A percentile compares a stretch with the other conserved stretches of the same genome.
phyloP scores from a whole-genome alignment of 2,329 filamentous ascomycete species.

The Penicillium brasilianum region DNA sequence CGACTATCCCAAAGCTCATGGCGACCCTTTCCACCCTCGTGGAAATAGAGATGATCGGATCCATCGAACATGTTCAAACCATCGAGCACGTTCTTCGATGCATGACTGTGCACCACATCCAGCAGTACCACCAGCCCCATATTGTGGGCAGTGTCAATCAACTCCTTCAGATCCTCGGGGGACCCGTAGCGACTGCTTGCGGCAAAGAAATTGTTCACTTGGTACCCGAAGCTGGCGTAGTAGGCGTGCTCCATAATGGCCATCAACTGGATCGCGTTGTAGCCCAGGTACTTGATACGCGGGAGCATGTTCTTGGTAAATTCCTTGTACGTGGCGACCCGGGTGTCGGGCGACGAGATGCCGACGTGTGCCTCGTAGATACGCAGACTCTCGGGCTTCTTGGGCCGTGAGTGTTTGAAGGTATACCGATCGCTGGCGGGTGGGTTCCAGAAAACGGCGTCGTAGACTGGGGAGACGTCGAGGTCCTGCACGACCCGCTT shows the following conservation, averaged over 20 bases:
- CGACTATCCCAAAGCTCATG: slow-evolving; percentile 97
- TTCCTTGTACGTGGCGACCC: slow-evolving; percentile 94
- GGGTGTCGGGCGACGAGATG: slow-evolving; percentile 88
- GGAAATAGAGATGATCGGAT: slow-evolving; percentile 94
- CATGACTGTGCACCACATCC: slow-evolving; percentile 96
- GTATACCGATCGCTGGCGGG: slow-evolving; percentile 74
- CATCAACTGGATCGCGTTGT: slow-evolving; percentile 98
- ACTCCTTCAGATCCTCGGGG: slow-evolving; percentile 93
- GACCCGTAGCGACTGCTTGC: slow-evolving; percentile 93
- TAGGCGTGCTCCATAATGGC: slow-evolving; percentile 99
- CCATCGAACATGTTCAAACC: slow-evolving; percentile 96
- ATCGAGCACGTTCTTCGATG: slow-evolving; percentile 95
- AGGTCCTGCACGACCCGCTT: slow-evolving; percentile 95
- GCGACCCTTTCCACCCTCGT: slow-evolving; percentile 78
- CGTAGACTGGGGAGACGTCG: slow-evolving; percentile 85
- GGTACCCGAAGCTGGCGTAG: slow-evolving; percentile 98
- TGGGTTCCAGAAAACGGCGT: slow-evolving; percentile 97
- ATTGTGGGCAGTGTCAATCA: slow-evolving; percentile 92
- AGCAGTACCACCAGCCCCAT: slow-evolving; percentile 89
- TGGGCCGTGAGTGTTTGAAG: slow-evolving; percentile 82
- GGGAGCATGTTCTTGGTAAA: slow-evolving; percentile 93
- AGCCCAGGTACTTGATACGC: slow-evolving; percentile 85
- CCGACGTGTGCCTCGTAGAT: slow-evolving; percentile 99
- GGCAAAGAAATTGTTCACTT: slow-evolving; percentile 98
- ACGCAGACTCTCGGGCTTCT: slow-evolving; percentile 82